A percentile compares a stretch with the other conserved stretches of the same genome.
Evolutionary conservation across 139 green algal species (phyloP).

Genomic region (Axilococcus clingmanii): DNA sequence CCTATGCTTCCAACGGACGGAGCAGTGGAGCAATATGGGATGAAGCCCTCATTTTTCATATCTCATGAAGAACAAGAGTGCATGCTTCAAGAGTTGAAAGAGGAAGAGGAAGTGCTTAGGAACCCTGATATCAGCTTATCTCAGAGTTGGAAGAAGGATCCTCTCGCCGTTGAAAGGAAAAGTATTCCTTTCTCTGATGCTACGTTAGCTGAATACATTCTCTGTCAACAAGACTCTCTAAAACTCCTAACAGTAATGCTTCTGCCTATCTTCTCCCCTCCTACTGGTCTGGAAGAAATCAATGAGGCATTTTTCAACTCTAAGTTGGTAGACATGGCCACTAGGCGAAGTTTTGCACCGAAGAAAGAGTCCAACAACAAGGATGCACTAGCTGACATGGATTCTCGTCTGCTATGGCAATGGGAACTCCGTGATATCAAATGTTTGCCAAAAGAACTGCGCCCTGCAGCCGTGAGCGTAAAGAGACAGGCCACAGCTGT

Average conservation of each 20-base stretch:
- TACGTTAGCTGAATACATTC: constrained; percentile 28
- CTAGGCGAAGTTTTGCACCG: constrained; percentile 43
- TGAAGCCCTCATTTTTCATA: too few species aligned
- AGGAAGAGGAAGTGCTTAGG: constrained; percentile 5
- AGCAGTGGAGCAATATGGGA: too few species aligned
- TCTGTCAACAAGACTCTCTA: constrained; percentile 26
- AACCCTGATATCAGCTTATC: too few species aligned
- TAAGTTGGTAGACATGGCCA: constrained; percentile 49
- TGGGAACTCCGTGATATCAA: constrained; percentile 60
- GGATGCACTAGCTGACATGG: constrained; percentile 10
- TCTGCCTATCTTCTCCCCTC: constrained; percentile 15
- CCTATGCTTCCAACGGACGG: too few species aligned
- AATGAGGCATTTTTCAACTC: constrained; percentile 21
- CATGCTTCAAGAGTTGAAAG: constrained; percentile 5
- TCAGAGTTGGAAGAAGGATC: too few species aligned
- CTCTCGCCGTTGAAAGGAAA: too few species aligned
- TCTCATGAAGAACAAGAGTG: constrained; percentile 1
- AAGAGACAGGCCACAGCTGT: too few species aligned
- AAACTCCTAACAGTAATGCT: constrained; percentile 21
- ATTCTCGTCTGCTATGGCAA: too few species aligned
- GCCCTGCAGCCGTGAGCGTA: constrained; percentile 10
- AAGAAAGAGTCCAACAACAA: constrained; percentile 25
- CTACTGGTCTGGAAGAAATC: neutral
- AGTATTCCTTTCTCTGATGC: constrained; percentile 7
- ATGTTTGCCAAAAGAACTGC: constrained; percentile 26